Evolutionary conservation across 768 basidiomycete species (phyloP).

Genomic region (Mycena filopes): DNA sequence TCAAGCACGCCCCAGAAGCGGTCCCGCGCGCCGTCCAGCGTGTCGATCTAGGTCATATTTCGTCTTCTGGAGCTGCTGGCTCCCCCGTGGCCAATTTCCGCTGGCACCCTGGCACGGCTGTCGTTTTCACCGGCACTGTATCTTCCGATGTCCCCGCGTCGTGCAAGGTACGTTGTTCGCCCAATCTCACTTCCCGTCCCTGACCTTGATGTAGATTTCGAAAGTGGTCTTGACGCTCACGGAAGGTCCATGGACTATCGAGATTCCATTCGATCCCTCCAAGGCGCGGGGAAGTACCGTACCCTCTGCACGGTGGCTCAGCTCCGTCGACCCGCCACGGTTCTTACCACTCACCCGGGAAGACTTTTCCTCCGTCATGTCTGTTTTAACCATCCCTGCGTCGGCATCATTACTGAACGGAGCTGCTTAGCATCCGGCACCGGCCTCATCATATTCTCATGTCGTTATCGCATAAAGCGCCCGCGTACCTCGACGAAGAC

Average conservation of each 20-base stretch:
- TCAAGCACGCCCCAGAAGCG: slow-evolving; percentile 53
- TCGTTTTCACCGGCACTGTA: slow-evolving; percentile 73
- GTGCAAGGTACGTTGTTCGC: slow-evolving; percentile 59
- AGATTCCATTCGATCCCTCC: slow-evolving; percentile 64
- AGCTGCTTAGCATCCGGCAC: slow-evolving; percentile 62
- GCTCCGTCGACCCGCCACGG: slow-evolving; percentile 59
- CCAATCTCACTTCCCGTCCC: slow-evolving; percentile 7
- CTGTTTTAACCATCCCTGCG: slow-evolving; percentile 36
- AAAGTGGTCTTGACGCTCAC: slow-evolving; percentile 62
- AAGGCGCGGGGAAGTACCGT: slow-evolving; percentile 46
- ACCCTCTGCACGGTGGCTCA: slow-evolving; percentile 64
- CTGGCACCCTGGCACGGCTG: slow-evolving; percentile 64
- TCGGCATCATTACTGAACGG: slow-evolving; percentile 11
- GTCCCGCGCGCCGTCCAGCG: slow-evolving; percentile 45
- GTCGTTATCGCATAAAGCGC: slow-evolving; percentile 65
- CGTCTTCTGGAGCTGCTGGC: slow-evolving; percentile 29
- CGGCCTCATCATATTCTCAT: slow-evolving; percentile 69
- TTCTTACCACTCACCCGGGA: slow-evolving; percentile 65
- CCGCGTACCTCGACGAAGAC: slow-evolving; percentile 84
- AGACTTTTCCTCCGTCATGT: slow-evolving; percentile 60
- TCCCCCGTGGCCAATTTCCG: slow-evolving; percentile 54
- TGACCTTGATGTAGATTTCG: slow-evolving; percentile 50
- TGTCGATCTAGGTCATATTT: slow-evolving; percentile 59
- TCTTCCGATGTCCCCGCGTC: slow-evolving; percentile 58
- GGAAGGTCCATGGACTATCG: slow-evolving; percentile 74